A percentile compares a stretch with the other conserved stretches of the same genome.
Conservation (phyloP, 192 early-diverging fungal species). For the Gigaspora rosea region DNA sequence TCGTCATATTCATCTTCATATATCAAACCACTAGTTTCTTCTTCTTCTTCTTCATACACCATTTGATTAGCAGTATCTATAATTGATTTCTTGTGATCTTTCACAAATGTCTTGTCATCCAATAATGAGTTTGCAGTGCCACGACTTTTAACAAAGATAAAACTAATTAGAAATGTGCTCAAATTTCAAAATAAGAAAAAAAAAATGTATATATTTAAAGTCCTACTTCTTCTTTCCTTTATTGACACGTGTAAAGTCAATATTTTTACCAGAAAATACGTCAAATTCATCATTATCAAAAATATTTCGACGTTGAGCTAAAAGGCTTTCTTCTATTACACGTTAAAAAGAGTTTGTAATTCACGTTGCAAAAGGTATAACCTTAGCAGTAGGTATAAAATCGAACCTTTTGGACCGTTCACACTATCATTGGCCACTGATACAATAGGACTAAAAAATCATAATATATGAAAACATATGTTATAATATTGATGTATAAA, state of each 20-base stretch:
- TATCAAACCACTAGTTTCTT: no score
- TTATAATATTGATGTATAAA: no score
- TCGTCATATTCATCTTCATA: constrained; percentile 94
- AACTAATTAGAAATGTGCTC: not conserved
- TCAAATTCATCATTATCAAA: constrained; percentile 97
- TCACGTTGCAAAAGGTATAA: no score
- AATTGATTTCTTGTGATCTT: constrained; percentile 49
- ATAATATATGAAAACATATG: no score
- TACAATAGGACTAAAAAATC: no score
- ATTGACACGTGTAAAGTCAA: not conserved
- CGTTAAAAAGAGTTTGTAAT: no score
- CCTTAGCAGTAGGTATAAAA: no score
- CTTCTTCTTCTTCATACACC: constrained; percentile 19
- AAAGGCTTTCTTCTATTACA: constrained; percentile 38
- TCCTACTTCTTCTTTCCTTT: constrained; percentile 19
- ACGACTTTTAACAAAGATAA: constrained; percentile 36
- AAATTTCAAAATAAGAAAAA: no score
- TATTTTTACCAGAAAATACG: constrained; percentile 72
- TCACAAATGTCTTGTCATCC: constrained; percentile 59
- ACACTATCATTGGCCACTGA: no score
- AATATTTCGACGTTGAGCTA: constrained; percentile 72
- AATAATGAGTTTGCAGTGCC: constrained; percentile 48
- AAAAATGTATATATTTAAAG: no score
- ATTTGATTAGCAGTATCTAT: constrained; percentile 49
- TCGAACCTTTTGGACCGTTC: no score